Evolutionary conservation across 108 stramenopile species (phyloP).

Genomic region (Poteriospumella lacustris): DNA sequence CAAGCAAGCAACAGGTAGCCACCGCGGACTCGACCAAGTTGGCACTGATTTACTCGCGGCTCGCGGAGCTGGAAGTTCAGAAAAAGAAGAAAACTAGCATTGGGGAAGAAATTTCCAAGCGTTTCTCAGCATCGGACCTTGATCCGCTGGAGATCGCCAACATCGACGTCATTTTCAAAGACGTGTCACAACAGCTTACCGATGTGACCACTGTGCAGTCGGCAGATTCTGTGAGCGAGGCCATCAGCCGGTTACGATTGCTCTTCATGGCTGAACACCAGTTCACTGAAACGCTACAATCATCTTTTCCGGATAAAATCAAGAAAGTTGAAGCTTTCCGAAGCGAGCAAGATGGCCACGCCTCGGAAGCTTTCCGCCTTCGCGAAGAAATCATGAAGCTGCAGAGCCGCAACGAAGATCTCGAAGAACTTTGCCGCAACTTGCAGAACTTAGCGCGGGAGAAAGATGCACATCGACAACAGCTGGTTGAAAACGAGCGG

Average conservation of each 20-base stretch:
- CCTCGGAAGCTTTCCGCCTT: not conserved
- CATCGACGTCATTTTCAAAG: not conserved
- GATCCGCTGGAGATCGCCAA: not conserved
- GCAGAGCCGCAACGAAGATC: not conserved
- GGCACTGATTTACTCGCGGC: not conserved
- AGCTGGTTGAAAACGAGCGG: not conserved
- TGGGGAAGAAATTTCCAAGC: not conserved
- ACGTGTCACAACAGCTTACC: not conserved
- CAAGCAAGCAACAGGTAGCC: too few species aligned
- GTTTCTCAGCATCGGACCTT: not conserved
- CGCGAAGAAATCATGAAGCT: not conserved
- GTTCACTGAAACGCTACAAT: not conserved
- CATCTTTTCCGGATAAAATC: not conserved
- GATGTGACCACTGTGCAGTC: not conserved
- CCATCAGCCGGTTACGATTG: not conserved
- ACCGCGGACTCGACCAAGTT: not conserved
- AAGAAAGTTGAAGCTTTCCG: not conserved
- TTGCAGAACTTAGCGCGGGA: not conserved
- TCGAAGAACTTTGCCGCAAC: not conserved
- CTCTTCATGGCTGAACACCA: not conserved
- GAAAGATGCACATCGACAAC: not conserved
- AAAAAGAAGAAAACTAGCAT: not conserved
- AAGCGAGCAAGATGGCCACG: not conserved
- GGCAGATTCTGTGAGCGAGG: not conserved
- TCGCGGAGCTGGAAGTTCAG: not conserved